phyloP scores from a whole-genome alignment of 139 green algal genomes.

The Volvox africanus region DNA sequence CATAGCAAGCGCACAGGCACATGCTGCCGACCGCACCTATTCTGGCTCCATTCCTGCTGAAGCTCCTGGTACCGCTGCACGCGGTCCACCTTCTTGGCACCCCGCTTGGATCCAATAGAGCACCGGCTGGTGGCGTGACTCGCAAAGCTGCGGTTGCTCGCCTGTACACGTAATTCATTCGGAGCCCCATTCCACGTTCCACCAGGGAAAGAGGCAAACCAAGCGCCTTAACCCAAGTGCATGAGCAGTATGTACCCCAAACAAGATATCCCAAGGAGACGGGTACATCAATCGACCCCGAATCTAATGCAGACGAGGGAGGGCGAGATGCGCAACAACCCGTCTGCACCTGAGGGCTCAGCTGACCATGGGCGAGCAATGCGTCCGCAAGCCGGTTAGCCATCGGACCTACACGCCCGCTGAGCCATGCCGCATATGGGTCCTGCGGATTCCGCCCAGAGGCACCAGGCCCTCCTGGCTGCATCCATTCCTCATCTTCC shows the following conservation, averaged over 20 bases:
- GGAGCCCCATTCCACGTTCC: too few species aligned
- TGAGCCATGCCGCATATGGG: not conserved
- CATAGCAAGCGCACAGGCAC: too few species aligned
- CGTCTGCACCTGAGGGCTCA: not conserved
- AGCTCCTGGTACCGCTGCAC: slow-evolving; percentile 61
- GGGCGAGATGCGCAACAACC: too few species aligned
- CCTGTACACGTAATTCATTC: not conserved
- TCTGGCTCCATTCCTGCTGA: slow-evolving; percentile 52
- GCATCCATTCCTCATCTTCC: not conserved
- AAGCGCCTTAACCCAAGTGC: too few species aligned
- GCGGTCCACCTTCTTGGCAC: slow-evolving; percentile 53
- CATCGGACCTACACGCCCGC: not conserved
- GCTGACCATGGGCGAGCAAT: not conserved
- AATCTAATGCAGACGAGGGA: too few species aligned
- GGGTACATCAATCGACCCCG: too few species aligned
- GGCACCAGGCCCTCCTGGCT: not conserved
- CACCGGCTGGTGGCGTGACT: not conserved
- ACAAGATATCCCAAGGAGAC: too few species aligned
- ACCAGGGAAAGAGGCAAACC: too few species aligned
- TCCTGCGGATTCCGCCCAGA: not conserved
- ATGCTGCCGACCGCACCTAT: slow-evolving; percentile 44
- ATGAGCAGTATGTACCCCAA: too few species aligned
- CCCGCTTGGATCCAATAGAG: not conserved
- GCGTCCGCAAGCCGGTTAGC: not conserved
- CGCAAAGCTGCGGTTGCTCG: slow-evolving; percentile 15